A percentile compares a stretch with the other conserved stretches of the same genome.
Conservation (phyloP, 176 grass and related monocot genomes). For the Elymus sibiricus region DNA sequence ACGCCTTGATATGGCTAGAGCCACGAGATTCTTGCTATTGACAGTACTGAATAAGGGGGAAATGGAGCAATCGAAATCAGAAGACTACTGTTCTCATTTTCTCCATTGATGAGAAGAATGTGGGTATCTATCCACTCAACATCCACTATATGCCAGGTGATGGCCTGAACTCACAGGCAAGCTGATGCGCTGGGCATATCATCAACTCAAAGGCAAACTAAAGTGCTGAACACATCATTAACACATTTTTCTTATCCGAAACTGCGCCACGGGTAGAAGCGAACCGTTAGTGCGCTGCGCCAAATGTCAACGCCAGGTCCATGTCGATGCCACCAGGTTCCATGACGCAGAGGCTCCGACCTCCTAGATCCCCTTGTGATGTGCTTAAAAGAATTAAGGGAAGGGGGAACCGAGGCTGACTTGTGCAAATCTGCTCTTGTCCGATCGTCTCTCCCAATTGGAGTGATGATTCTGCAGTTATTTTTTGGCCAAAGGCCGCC, state of each 20-base stretch:
- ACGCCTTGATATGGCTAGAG: not conserved
- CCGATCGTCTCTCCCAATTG: not conserved
- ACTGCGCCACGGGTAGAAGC: conserved; percentile 9
- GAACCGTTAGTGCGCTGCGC: not conserved
- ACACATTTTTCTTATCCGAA: not conserved
- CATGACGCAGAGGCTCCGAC: not conserved
- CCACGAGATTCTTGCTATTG: not conserved
- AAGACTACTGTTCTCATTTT: not conserved
- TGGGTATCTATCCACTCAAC: conserved; percentile 32
- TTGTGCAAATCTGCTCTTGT: not conserved
- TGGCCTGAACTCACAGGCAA: not conserved
- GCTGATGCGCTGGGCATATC: conserved; percentile 19
- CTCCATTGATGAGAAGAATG: conserved; percentile 7
- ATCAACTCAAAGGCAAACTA: not conserved
- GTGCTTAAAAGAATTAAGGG: not conserved
- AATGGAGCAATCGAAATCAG: not conserved
- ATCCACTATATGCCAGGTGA: conserved; percentile 18
- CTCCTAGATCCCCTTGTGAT: conserved; percentile 4
- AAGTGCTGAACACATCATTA: conserved; percentile 27
- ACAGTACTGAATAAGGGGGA: not conserved
- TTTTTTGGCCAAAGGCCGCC: not conserved
- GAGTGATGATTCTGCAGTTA: not conserved
- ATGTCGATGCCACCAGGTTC: conserved; percentile 8
- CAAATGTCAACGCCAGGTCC: conserved; percentile 9
- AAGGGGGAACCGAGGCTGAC: not conserved